A percentile compares a stretch with the other conserved stretches of the same genome.
phyloP scores from a whole-genome alignment of 495 filamentous ascomycete genomes.

The Hyaloscypha hepaticicola region DNA sequence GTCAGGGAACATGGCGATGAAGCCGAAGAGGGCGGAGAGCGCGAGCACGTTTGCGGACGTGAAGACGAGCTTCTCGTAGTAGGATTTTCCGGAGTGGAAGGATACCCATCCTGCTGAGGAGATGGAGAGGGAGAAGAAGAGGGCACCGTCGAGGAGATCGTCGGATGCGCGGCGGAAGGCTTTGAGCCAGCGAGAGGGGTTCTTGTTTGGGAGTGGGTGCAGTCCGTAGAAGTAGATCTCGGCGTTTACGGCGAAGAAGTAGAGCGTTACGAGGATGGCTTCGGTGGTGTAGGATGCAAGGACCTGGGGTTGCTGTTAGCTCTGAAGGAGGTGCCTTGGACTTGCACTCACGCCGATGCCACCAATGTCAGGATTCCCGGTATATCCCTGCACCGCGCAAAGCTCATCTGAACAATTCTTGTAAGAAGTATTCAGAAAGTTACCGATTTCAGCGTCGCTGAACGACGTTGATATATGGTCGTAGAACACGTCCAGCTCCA shows the following conservation, averaged over 20 bases:
- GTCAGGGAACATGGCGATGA: constrained; percentile 7
- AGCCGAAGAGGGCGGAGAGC: constrained; percentile 9
- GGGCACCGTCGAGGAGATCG: background rate
- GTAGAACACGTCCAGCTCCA: constrained; percentile 6
- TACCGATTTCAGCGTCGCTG: background rate
- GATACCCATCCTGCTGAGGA: constrained; percentile 9
- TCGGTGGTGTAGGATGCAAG: constrained; percentile 3
- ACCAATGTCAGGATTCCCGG: constrained; percentile 15
- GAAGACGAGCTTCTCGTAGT: constrained; percentile 17
- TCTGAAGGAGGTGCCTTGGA: background rate
- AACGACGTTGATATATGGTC: background rate
- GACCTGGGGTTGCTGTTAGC: background rate
- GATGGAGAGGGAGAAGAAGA: constrained; percentile 15
- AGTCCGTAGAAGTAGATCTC: background rate
- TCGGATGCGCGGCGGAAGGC: background rate
- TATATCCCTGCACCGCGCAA: constrained; percentile 11
- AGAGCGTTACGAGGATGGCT: constrained; percentile 2
- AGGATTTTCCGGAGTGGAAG: background rate
- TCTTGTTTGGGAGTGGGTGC: background rate
- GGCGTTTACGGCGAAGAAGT: background rate
- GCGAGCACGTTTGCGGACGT: constrained; percentile 13
- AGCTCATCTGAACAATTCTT: background rate
- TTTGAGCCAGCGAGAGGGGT: background rate
- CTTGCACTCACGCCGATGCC: constrained; percentile 4
- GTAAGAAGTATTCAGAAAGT: background rate